Conservation (phyloP, 805 yeast genomes). For the Spathaspora hagerdaliae region DNA sequence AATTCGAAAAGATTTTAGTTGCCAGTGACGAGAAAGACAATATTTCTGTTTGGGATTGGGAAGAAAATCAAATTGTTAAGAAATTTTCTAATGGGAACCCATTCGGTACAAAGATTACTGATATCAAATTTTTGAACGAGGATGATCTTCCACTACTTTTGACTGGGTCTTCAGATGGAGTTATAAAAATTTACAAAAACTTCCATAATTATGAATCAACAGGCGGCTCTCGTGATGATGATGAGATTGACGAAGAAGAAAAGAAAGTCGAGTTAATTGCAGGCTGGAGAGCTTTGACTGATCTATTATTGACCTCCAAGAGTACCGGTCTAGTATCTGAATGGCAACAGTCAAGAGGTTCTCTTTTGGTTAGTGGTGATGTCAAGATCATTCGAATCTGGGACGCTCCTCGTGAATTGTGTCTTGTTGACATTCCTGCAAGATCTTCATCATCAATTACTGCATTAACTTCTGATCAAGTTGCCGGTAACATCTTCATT, state of each 20-base stretch:
- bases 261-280: conserved; percentile 57
- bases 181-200: conserved; percentile 79
- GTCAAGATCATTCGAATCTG: conserved; percentile 86
- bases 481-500: conserved; percentile 84
- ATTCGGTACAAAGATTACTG: conserved; percentile 84
- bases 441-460: conserved; percentile 87
- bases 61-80: conserved; percentile 48
- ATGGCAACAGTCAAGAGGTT: conserved; percentile 96
- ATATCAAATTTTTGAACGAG: conserved; percentile 80
- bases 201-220: conserved; percentile 45
- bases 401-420: conserved; percentile 94
- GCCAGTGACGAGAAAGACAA: conserved; percentile 82
- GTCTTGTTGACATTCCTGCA: conserved; percentile 85
- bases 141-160: conserved; percentile 84
- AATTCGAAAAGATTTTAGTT: conserved; percentile 80
- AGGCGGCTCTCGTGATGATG: conserved; percentile 7
- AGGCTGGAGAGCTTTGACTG: conserved; percentile 92
- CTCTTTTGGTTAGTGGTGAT: conserved; percentile 89
- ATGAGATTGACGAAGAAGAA: conserved; percentile 25
- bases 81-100: conserved; percentile 83
- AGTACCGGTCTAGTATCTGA: conserved; percentile 83
- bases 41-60: conserved; percentile 89
- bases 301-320: conserved; percentile 72
- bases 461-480: conserved; percentile 88
- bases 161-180: conserved; percentile 92